Evolutionary conservation across 2,329 filamentous ascomycete genomes (phyloP).

Genomic region (Neodidymelliopsis sp.): DNA sequence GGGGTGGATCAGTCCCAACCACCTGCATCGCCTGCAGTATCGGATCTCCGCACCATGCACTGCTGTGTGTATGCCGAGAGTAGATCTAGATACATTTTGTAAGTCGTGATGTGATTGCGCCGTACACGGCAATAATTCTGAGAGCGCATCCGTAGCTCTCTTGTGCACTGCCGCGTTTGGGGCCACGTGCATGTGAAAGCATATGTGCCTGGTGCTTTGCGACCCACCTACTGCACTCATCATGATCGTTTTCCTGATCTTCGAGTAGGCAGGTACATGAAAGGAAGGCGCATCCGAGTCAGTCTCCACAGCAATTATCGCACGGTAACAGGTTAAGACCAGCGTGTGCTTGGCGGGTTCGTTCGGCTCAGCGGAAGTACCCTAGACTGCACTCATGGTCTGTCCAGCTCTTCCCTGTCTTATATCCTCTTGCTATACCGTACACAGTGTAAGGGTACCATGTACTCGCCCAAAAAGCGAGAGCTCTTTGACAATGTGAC

Average conservation of each 20-base stretch:
- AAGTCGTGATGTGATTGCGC: constrained; percentile 1
- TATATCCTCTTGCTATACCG: constrained; percentile 1
- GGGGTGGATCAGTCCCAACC: constrained; percentile 12
- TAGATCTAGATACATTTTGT: neutral
- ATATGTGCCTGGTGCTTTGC: constrained; percentile 2
- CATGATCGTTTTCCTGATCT: neutral
- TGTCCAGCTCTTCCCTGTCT: constrained; percentile 1
- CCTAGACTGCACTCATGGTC: constrained; percentile 4
- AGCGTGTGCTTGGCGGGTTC: neutral
- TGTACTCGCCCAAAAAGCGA: constrained; percentile 1
- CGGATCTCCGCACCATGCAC: constrained; percentile 10
- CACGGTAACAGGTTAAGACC: neutral
- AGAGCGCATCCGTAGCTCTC: neutral
- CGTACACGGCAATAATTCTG: constrained; percentile 4
- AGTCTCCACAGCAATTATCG: neutral
- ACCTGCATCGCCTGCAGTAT: constrained; percentile 1
- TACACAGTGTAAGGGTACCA: neutral
- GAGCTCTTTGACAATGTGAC: neutral
- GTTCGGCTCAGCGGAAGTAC: constrained; percentile 12
- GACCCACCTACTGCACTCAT: constrained; percentile 1
- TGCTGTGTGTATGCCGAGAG: neutral
- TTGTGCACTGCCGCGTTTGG: neutral
- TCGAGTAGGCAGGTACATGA: too few relatives aligned
- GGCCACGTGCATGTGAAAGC: constrained; percentile 4
- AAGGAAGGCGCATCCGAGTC: constrained; percentile 4